Base-by-base conservation (phyloP, 2,329 filamentous ascomycete genomes). In the Sporothrix variecibatus region DNA sequence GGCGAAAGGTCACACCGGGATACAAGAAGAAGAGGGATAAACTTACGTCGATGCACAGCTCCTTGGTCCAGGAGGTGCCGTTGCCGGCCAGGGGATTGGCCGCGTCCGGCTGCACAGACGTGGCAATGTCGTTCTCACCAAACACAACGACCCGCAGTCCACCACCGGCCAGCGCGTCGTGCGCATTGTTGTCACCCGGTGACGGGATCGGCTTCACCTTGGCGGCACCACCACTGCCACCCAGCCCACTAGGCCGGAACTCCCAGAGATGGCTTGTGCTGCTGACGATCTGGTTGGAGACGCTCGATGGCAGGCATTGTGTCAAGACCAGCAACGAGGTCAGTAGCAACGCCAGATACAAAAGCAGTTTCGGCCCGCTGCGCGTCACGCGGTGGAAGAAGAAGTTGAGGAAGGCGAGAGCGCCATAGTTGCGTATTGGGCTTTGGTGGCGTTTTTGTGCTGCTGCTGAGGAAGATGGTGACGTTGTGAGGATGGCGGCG, bases 101-200 rank as follows among this genome's bases (percentile, higher is more conserved):
- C 31, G 38, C 7, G 28, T 71, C 68, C 2, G 49, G 51, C 43
- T 31, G 5, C 26, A 69, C 26, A 3, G 74, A 74, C 15, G 84
- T 85, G 15, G 84, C 84, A 58, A 84, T 78, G 73, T 84, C 83
- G n/a, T 86, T 80, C 74, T 87, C 86, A 4, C 87, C 87, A 77
- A 88, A 88, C 6, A 86, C 85, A 9, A 88, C 86, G 8, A 88
- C 81, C 72, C 87, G 83, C 75, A 88, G 74, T 2, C 84, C 81
- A 7, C 81, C 81, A 1, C 74, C 74, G 23, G 69, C 73, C 28
- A 74, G 74, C 0, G 51, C 74, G 7, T 76, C 76, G 49, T 75
- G 64, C 1, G 67, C 75, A 6, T 76, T 72, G 74, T 62, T 71
- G 23, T 65, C 71, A 34, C 71, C 73, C 2, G 71, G 73, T 4